These are phyloP conservation scores for Candida anglica DNA, from an alignment of 805 yeast species.

Conservation along the genomic window DNA sequence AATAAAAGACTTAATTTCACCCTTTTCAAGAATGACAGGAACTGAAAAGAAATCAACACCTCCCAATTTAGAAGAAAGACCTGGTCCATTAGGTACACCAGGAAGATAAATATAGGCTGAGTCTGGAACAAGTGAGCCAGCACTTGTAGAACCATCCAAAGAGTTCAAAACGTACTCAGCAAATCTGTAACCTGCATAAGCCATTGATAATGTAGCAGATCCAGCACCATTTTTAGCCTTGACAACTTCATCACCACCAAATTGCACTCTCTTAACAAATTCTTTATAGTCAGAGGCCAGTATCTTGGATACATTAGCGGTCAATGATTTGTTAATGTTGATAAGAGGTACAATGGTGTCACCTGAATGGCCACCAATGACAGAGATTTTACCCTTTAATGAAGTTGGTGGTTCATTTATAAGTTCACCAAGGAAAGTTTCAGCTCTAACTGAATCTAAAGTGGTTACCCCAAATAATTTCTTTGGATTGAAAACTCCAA, in stretches of 20 bases:
- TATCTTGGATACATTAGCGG: constrained; percentile 41
- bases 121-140: constrained; percentile 26
- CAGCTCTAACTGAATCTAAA: constrained; percentile 43
- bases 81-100: constrained; percentile 46
- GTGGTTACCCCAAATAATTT: constrained; percentile 46
- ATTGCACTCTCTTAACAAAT: constrained; percentile 42
- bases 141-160: constrained; percentile 10
- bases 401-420: constrained; percentile 24
- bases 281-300: constrained; percentile 12
- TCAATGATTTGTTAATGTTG: constrained; percentile 44
- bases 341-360: constrained; percentile 44
- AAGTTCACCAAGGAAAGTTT: constrained; percentile 39
- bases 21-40: constrained; percentile 40
- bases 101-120: constrained; percentile 53
- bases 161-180: constrained; percentile 50
- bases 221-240: constrained; percentile 93
- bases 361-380: constrained; percentile 45
- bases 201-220: constrained; percentile 95
- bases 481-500: constrained; percentile 43
- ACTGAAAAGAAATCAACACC: constrained; percentile 45
- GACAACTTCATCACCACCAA: constrained; percentile 95
- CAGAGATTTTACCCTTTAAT: constrained; percentile 39
- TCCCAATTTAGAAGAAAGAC: constrained; percentile 32
- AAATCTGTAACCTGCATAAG: constrained; percentile 84
- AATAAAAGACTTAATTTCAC: constrained; percentile 32